Conservation (phyloP, 768 basidiomycete species). For the Xanthoconium purpureum region DNA sequence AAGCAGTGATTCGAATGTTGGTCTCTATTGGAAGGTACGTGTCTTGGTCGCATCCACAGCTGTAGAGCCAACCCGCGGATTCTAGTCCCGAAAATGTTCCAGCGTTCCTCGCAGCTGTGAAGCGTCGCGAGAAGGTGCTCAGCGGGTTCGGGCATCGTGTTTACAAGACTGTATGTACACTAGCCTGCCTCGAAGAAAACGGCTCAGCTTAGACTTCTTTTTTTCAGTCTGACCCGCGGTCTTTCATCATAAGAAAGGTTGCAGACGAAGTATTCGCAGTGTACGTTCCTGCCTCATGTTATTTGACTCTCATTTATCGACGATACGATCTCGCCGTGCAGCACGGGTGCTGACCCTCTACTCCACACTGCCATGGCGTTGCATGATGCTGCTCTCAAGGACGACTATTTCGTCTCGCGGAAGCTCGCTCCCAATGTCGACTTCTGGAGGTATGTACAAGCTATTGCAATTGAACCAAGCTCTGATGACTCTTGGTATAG, state of each 20-base stretch:
- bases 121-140: slow-evolving; percentile 82
- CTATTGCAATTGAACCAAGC: neutral
- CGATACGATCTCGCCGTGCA: slow-evolving; percentile 23
- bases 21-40: slow-evolving; percentile 75
- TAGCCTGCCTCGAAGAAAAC: neutral
- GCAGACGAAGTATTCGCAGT: slow-evolving; percentile 91
- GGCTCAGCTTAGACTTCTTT: neutral
- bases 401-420: slow-evolving; percentile 83
- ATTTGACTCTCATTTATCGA: neutral
- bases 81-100: slow-evolving; percentile 79
- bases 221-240: slow-evolving; percentile 79
- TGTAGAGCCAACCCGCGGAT: neutral
- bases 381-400: slow-evolving; percentile 85
- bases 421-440: slow-evolving; percentile 88
- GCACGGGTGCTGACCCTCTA: slow-evolving; percentile 82
- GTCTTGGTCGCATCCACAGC: slow-evolving; percentile 17
- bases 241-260: slow-evolving; percentile 85
- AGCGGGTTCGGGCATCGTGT: slow-evolving; percentile 89
- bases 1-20: slow-evolving; percentile 93
- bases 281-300: slow-evolving; percentile 39
- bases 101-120: slow-evolving; percentile 81
- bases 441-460: slow-evolving; percentile 57
- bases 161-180: slow-evolving; percentile 62
- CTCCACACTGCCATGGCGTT: slow-evolving; percentile 87
- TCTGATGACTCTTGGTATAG: slow-evolving; percentile 35